Evolutionary conservation across 331 rosid species (phyloP).

Genomic region (Arachis monticola): DNA sequence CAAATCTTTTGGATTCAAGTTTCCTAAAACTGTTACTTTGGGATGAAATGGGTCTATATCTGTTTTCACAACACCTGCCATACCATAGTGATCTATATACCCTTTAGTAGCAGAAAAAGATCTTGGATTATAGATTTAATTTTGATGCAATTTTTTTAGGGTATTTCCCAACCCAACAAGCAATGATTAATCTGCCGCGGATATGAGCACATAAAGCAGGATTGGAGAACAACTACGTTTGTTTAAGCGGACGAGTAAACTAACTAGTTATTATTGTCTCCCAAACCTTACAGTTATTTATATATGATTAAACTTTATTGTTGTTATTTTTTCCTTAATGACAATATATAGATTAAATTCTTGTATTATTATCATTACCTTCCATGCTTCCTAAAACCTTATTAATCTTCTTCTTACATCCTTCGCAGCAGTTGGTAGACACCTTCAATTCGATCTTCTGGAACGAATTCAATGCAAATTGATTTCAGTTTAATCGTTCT

Average conservation of each 20-base stretch:
- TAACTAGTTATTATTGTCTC: no score
- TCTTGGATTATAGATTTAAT: neutral
- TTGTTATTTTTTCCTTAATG: no score
- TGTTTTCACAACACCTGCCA: constrained; percentile 41
- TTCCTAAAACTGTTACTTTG: constrained; percentile 48
- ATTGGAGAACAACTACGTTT: no score
- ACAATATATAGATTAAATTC: no score
- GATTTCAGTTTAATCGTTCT: constrained; percentile 7
- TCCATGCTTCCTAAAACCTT: constrained; percentile 41
- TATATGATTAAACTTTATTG: no score
- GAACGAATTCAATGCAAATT: constrained; percentile 17
- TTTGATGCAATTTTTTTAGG: no score
- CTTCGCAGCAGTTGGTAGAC: constrained; percentile 51
- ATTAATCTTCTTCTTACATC: constrained; percentile 48
- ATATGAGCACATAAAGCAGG: no score
- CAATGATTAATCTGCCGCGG: no score
- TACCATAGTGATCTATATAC: neutral
- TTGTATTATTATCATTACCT: constrained; percentile 26
- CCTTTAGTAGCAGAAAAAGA: constrained; percentile 8
- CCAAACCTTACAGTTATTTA: no score
- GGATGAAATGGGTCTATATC: constrained; percentile 47
- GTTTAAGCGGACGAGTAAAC: no score
- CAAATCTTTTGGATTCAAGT: constrained; percentile 42
- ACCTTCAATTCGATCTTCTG: constrained; percentile 51
- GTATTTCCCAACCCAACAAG: no score